Base-by-base conservation (phyloP, 768 basidiomycete species). In the Podaxis sp. region DNA sequence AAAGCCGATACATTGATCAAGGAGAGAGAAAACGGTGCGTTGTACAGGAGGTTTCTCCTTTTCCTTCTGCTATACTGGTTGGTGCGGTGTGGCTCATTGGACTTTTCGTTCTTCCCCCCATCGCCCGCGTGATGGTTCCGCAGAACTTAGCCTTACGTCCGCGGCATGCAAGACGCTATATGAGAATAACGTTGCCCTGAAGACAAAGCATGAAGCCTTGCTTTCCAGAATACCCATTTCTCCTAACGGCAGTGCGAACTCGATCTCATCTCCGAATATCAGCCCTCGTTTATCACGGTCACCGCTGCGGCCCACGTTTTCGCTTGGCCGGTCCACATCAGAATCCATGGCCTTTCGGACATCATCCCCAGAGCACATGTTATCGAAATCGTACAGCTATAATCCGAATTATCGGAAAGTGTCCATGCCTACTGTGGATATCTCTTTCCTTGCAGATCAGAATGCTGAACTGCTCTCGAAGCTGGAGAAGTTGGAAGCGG, bases 401-500 rank as follows among this genome's bases (percentile, higher is more conserved):
- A 79, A 76, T 66, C 65, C 76, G 1, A 26, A 40, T 17, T 10
- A 40, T 44, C 80, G 82, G 38, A 80, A 83, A 55, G 81, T 89
- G 49, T 86, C 89, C 50, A 83, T 90, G 59, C 86, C 88, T 3
- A 85, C 86, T 1, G 76, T 82, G 15, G 91, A 93, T 62, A 80
- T 95, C 28, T 84, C 86, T 2, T 78, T 83, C 6, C 84, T 95
- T 48, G 84, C 90, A 0, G 90, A 92, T 69, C 92, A 95, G 74
- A 95, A 95, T 68, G 85, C 87, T 0, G 91, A 95, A 65, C 86
- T 95, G 15, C 75, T 91, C 3, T 75, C 81, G 26, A 91, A 92
- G 66, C 80, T 95, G 4, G 89, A 93, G 73, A 82, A 82, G 64
- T 81, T 95, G 10, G 90, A 95, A 71, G 73, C 80, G 1, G 92